A percentile compares a stretch with the other conserved stretches of the same genome.
Conservation (phyloP, 75 land plant genomes). For the Picea sitchensis region DNA sequence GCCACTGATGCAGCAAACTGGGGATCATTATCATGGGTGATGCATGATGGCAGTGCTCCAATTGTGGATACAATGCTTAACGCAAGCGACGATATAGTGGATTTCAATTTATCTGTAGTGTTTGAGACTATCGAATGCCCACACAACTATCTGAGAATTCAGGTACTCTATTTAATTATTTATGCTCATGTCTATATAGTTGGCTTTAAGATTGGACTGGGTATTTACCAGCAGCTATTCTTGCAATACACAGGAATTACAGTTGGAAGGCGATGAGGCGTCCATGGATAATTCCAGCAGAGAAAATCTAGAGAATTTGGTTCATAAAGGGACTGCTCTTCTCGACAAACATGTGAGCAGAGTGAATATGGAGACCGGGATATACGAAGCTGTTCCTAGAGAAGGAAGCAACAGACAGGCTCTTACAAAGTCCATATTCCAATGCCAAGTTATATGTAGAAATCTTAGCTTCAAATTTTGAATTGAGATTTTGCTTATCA, state of each 20-base stretch:
- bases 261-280: neutral
- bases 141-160: slow-evolving; percentile 12
- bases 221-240: no score
- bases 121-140: slow-evolving; percentile 5
- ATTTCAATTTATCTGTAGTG: slow-evolving; percentile 8
- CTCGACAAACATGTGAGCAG: slow-evolving; percentile 4
- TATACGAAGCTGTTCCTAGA: neutral
- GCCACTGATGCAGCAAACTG: slow-evolving; percentile 6
- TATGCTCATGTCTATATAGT: no score
- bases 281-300: slow-evolving; percentile 9
- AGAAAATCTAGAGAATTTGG: slow-evolving; percentile 14
- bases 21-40: slow-evolving; percentile 13
- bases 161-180: neutral
- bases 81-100: slow-evolving; percentile 16
- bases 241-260: neutral
- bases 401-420: slow-evolving; percentile 8
- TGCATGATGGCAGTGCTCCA: neutral
- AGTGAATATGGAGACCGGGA: slow-evolving; percentile 14
- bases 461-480: no score
- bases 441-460: no score
- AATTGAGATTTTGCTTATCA: no score
- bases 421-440: no score
- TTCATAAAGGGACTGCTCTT: neutral
- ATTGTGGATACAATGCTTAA: slow-evolving; percentile 3
- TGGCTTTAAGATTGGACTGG: no score